These are phyloP conservation scores for Dispira simplex DNA, from an alignment of 192 early-diverging fungal genomes.

Conservation along the genomic window DNA sequence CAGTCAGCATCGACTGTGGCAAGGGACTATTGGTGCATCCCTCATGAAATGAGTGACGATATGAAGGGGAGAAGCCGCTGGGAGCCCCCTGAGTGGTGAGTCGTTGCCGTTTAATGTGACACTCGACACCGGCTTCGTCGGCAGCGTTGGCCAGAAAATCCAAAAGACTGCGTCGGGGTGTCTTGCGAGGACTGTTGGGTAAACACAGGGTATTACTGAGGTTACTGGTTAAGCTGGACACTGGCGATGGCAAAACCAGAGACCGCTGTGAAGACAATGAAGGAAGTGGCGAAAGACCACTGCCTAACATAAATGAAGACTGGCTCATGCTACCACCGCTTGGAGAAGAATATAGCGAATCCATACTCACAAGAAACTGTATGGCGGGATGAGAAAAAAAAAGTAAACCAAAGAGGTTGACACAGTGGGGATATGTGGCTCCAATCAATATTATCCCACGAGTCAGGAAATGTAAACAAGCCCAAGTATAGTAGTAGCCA, in stretches of 20 bases:
- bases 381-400: no score
- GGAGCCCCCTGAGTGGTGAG: background rate
- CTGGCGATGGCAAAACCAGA: constrained; percentile 7
- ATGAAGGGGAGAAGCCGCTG: no score
- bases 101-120: constrained; percentile 5
- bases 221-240: constrained; percentile 3
- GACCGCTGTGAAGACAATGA: background rate
- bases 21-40: background rate
- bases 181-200: constrained; percentile 1
- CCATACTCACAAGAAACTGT: background rate
- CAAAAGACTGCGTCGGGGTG: background rate
- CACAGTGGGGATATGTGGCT: no score
- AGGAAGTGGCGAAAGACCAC: background rate
- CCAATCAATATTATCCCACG: no score
- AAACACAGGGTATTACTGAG: constrained; percentile 3
- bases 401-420: constrained; percentile 21
- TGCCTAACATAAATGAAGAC: background rate
- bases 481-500: constrained; percentile 20
- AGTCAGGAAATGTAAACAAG: no score
- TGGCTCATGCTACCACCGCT: background rate
- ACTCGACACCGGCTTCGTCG: background rate
- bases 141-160: background rate
- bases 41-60: no score
- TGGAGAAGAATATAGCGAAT: constrained; percentile 4
- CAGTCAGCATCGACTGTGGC: background rate